Percentiles rank a stretch among this genome's conserved stretches.
Conservation (phyloP, 306 rosid species). For the Sechiopsis laciniata region DNA sequence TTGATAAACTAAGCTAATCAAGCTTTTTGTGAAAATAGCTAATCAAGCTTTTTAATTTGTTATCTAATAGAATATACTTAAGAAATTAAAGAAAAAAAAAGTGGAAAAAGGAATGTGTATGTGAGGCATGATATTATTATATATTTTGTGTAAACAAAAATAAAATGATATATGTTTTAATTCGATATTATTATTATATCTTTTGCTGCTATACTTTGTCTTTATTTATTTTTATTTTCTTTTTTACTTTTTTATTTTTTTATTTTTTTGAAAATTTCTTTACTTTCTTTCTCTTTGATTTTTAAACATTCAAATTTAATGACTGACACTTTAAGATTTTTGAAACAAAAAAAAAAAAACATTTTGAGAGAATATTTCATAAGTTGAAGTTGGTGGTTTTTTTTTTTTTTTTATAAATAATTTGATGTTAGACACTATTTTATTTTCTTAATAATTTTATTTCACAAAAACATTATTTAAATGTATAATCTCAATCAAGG, state of each 20-base stretch:
- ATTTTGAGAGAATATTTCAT: not conserved
- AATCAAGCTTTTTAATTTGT: too few species aligned
- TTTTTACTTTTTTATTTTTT: too few species aligned
- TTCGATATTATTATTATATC: not conserved
- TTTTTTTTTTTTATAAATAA: too few species aligned
- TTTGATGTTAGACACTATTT: not conserved
- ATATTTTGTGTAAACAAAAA: too few species aligned
- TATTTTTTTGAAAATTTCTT: too few species aligned
- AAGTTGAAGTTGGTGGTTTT: not conserved
- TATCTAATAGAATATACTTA: slow-evolving; percentile 2
- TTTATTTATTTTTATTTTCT: not conserved
- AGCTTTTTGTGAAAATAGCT: too few species aligned
- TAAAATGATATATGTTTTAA: too few species aligned
- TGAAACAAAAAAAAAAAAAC: too few species aligned
- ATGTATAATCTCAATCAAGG: too few species aligned
- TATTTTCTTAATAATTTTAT: not conserved
- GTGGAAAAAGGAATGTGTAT: not conserved
- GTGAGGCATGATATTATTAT: not conserved
- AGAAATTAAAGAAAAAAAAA: not conserved
- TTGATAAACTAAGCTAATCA: not conserved
- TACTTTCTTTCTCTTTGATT: not conserved
- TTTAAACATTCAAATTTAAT: not conserved
- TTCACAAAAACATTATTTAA: too few species aligned
- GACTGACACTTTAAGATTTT: not conserved
- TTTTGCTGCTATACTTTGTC: not conserved